A percentile compares a stretch with the other conserved stretches of the same genome.
phyloP scores from a whole-genome alignment of 2,329 filamentous ascomycete species.

The Curvularia lunata region DNA sequence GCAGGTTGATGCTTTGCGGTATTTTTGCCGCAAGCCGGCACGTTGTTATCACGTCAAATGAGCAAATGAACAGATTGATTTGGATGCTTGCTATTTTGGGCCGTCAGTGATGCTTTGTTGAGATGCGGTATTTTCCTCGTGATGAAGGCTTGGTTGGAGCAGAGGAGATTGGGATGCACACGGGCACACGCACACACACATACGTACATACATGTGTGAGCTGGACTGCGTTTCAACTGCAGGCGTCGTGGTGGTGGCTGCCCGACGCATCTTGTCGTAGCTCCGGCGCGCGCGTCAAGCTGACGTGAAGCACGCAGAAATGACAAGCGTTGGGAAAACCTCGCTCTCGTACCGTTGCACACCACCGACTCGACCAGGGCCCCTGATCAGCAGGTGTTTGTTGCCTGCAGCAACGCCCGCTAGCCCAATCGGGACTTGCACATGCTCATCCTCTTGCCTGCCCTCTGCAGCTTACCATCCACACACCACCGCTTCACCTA shows the following conservation, averaged over 20 bases:
- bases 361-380: not conserved
- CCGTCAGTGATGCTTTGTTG: not conserved
- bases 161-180: not conserved
- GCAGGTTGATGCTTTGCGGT: not conserved
- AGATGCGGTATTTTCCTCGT: not conserved
- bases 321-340: slow-evolving; percentile 5
- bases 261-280: slow-evolving; percentile 9
- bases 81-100: not conserved
- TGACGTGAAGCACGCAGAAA: not conserved
- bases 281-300: slow-evolving; percentile 1
- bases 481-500: not conserved
- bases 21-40: not conserved
- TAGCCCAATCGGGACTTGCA: not conserved
- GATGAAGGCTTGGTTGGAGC: not conserved
- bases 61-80: slow-evolving; percentile 3
- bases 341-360: not conserved
- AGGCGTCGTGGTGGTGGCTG: slow-evolving; percentile 6
- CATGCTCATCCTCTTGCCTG: not conserved
- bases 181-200: not conserved
- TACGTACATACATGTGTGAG: not conserved
- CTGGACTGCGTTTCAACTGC: slow-evolving; percentile 2
- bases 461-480: not conserved
- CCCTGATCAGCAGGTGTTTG: slow-evolving; percentile 1
- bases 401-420: slow-evolving; percentile 3
- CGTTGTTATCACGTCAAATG: not conserved